A percentile compares a stretch with the other conserved stretches of the same genome.
phyloP scores from a whole-genome alignment of 495 filamentous ascomycete genomes.

The Xylaria flabelliformis region DNA sequence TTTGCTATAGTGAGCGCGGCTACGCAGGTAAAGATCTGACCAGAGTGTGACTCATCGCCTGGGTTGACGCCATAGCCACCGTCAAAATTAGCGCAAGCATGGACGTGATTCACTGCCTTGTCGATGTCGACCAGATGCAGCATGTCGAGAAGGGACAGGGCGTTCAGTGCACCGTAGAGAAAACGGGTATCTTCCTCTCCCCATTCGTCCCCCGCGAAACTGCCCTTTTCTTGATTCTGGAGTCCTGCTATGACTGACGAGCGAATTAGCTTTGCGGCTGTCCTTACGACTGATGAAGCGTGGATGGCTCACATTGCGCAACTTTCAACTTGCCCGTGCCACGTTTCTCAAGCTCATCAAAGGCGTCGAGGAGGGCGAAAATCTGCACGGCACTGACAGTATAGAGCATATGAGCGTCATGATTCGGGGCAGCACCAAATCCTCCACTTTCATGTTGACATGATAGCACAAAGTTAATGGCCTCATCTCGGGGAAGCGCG shows the following conservation, averaged over 20 bases:
- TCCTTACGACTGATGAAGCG: not conserved
- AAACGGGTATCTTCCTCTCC: constrained; percentile 96
- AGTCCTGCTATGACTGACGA: constrained; percentile 75
- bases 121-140: constrained; percentile 74
- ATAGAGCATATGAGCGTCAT: constrained; percentile 94
- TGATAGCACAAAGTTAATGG: constrained; percentile 88
- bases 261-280: constrained; percentile 8
- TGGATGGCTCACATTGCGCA: constrained; percentile 67
- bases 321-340: constrained; percentile 74
- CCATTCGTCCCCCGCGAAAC: constrained; percentile 93
- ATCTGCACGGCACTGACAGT: constrained; percentile 95
- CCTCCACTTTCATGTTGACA: constrained; percentile 88
- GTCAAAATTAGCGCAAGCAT: constrained; percentile 86
- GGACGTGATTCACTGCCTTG: constrained; percentile 78
- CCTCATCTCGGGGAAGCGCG: constrained; percentile 78
- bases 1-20: constrained; percentile 84
- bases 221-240: constrained; percentile 80
- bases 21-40: constrained; percentile 95
- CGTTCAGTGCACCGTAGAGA: constrained; percentile 85
- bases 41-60: constrained; percentile 89
- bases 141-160: constrained; percentile 78
- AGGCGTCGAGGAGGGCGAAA: constrained; percentile 79
- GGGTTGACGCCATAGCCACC: constrained; percentile 90
- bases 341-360: constrained; percentile 77
- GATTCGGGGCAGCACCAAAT: constrained; percentile 90